Evolutionary conservation across 164 flowering plant genomes (phyloP).

Genomic region (Annona cherimola): DNA sequence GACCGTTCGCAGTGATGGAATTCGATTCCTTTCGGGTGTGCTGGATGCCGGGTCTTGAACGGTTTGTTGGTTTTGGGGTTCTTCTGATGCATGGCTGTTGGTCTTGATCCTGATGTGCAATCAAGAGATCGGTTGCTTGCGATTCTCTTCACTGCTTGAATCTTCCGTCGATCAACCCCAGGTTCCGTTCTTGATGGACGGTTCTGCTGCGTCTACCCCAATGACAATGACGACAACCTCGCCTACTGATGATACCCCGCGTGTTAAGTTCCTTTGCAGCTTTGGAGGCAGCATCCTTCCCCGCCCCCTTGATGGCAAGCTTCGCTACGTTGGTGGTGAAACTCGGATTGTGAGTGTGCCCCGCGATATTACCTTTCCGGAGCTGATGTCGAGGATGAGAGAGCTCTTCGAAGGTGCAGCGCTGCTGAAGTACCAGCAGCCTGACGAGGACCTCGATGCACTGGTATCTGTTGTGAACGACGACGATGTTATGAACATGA

Average conservation of each 20-base stretch:
- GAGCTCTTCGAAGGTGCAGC: constrained; percentile 71
- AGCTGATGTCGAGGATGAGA: constrained; percentile 72
- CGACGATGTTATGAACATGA: constrained; percentile 94
- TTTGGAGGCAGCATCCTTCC: constrained; percentile 89
- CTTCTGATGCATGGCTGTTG: background rate
- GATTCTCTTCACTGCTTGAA: constrained; percentile 17
- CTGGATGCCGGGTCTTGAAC: background rate
- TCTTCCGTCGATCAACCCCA: constrained; percentile 12
- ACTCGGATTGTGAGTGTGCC: constrained; percentile 83
- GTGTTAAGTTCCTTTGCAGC: constrained; percentile 87
- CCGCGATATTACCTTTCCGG: constrained; percentile 56
- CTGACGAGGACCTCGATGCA: constrained; percentile 98
- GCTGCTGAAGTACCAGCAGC: constrained; percentile 89
- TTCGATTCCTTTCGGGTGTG: background rate
- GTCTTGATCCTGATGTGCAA: constrained; percentile 40
- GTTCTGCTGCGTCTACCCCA: constrained; percentile 22
- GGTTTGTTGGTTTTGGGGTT: background rate
- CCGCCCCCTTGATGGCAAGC: constrained; percentile 90
- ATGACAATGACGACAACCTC: constrained; percentile 8
- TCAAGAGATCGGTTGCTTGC: constrained; percentile 21
- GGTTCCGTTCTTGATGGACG: constrained; percentile 40
- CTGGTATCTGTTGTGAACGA: constrained; percentile 95
- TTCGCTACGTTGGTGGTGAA: constrained; percentile 96
- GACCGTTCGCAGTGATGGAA: background rate
- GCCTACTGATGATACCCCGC: constrained; percentile 46